A percentile compares a stretch with the other conserved stretches of the same genome.
Conservation (phyloP, 2,329 filamentous ascomycete species). For the Berkeleyomyces rouxiae region DNA sequence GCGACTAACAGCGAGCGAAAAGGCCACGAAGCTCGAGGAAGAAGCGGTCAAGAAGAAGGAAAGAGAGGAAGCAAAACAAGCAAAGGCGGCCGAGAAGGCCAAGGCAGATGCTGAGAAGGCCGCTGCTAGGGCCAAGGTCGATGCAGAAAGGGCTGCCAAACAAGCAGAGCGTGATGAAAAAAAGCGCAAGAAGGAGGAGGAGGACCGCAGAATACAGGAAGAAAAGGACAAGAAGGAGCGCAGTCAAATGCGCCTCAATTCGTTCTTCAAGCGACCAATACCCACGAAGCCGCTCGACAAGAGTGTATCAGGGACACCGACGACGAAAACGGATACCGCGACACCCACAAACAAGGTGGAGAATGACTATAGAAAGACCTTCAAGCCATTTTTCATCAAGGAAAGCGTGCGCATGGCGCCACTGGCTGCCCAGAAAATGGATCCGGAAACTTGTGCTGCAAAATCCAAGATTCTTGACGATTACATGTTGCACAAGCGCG, state of each 20-base stretch:
- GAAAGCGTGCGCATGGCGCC: slow-evolving; percentile 55
- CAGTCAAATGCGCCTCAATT: slow-evolving; percentile 30
- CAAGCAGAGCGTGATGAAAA: slow-evolving; percentile 29
- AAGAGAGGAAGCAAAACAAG: slow-evolving; percentile 20
- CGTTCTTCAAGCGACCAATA: slow-evolving; percentile 28
- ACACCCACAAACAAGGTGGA: slow-evolving; percentile 6
- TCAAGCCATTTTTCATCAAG: slow-evolving; percentile 68
- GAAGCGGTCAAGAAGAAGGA: slow-evolving; percentile 22
- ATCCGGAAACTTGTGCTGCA: slow-evolving; percentile 35
- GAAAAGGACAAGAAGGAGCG: slow-evolving; percentile 34
- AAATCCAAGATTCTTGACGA: slow-evolving; percentile 38
- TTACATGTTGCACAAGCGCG: slow-evolving; percentile 25
- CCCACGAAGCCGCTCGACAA: slow-evolving; percentile 25
- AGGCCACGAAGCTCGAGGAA: slow-evolving; percentile 22
- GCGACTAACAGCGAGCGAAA: slow-evolving; percentile 27
- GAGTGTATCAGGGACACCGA: slow-evolving; percentile 6
- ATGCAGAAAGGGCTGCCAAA: slow-evolving; percentile 25
- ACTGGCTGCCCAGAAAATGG: slow-evolving; percentile 35
- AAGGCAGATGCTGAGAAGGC: slow-evolving; percentile 27
- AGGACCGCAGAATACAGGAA: slow-evolving; percentile 23
- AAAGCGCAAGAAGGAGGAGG: slow-evolving; percentile 34
- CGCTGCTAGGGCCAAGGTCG: slow-evolving; percentile 22
- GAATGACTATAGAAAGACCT: slow-evolving; percentile 50
- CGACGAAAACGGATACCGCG: slow-evolving; percentile 19
- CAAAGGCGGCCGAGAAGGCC: slow-evolving; percentile 23